Conservation (phyloP, 2,329 filamentous ascomycete species). For the Pseudonectria foliicola region DNA sequence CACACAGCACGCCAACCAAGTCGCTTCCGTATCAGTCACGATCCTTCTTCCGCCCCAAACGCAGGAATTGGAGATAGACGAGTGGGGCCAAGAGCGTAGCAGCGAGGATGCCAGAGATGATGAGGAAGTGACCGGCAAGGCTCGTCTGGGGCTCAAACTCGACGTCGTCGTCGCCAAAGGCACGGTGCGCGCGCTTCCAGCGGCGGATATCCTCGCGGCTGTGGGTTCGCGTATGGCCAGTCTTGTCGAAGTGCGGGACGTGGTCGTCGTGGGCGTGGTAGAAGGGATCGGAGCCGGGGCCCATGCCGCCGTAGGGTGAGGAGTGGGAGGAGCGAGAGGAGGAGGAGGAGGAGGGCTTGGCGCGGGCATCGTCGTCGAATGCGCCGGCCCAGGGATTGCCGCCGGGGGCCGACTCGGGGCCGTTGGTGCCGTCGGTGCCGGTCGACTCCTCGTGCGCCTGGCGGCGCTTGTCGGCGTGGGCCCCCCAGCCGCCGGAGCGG, state of each 20-base stretch:
- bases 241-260: slow-evolving; percentile 72
- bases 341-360: not conserved
- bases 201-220: slow-evolving; percentile 49
- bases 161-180: slow-evolving; percentile 30
- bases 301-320: slow-evolving; percentile 42
- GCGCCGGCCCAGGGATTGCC: slow-evolving; percentile 19
- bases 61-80: slow-evolving; percentile 31
- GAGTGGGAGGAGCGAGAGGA: slow-evolving; percentile 3
- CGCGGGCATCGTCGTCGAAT: slow-evolving; percentile 6
- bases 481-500: slow-evolving; percentile 70
- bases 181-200: slow-evolving; percentile 28
- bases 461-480: slow-evolving; percentile 51
- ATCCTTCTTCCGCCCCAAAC: slow-evolving; percentile 25
- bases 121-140: slow-evolving; percentile 40
- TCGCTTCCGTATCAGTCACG: not conserved
- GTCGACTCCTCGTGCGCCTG: slow-evolving; percentile 42
- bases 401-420: slow-evolving; percentile 1
- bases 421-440: slow-evolving; percentile 18
- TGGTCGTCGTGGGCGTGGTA: slow-evolving; percentile 35
- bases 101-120: slow-evolving; percentile 40
- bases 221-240: slow-evolving; percentile 68
- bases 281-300: slow-evolving; percentile 47
- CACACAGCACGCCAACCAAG: not conserved
- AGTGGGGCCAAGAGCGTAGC: slow-evolving; percentile 41
- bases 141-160: slow-evolving; percentile 36